Evolutionary conservation across 345 rosid species (phyloP), one percentile per base, ranked within the genome.

Genomic region (Ailanthus altissimus): DNA sequence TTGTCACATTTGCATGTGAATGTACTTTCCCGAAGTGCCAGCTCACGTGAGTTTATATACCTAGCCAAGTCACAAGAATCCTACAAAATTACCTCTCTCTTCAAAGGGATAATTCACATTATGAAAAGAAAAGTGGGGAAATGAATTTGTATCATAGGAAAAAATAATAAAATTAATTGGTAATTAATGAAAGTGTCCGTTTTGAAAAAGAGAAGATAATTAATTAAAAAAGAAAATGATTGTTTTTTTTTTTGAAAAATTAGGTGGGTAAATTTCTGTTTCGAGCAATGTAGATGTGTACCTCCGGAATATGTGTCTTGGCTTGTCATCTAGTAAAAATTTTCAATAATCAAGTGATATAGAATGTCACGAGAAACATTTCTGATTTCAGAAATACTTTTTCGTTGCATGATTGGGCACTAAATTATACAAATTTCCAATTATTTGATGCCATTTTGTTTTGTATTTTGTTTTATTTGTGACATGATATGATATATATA

Each of bases 1-100:
- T 85, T 74, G 85, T 85, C 75, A 62, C 81, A 79, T 81, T 80
- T 82, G 85, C 92, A 89, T 78, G 92, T 89, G 92, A 89, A 85
- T 85, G 90, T 87, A 87, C 90, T 81, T 86, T 84, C 86, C 84
- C 84, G 74, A 62, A 85, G 86, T 54, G 83, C 61, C 47, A 0
- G 67, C 74, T 85, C 90, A 89, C 92, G 86, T 84, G 92, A 78
- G 81, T 72, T 82, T 75, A 26, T 80, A 38, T 36, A 54, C 71
- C 77, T 54, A 70, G 26, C 3, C 79, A 32, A 70, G 67, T 81
- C 86, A 84, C 88, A 84, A 75, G 86, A 84, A 78, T 77, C 81
- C 80, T 77, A 54, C 67, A 73, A 67, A 54, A 25, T 15, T 15
- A 6, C 72, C 72, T 72, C 5, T 26, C 36, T 5, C 10, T 21